phyloP scores from a whole-genome alignment of 352 stramenopile species.

The Hyaloperonospora arabidopsidis region DNA sequence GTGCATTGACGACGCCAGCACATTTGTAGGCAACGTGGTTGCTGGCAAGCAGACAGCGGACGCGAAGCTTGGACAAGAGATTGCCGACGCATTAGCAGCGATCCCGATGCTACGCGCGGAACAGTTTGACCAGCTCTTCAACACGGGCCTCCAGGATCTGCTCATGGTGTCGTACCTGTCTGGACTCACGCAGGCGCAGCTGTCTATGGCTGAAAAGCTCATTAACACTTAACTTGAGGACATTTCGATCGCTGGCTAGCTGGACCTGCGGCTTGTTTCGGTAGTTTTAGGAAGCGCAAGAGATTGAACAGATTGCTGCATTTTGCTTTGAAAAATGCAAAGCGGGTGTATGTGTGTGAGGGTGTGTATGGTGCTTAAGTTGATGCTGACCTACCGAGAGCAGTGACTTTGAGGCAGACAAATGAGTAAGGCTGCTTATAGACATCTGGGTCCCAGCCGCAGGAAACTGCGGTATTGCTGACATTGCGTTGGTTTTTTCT shows the following conservation, averaged over 20 bases:
- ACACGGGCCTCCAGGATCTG: slow-evolving; percentile 94
- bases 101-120: slow-evolving; percentile 91
- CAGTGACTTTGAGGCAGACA: no score
- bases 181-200: slow-evolving; percentile 94
- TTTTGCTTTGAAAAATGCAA: no score
- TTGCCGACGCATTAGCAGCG: slow-evolving; percentile 89
- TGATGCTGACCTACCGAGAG: no score
- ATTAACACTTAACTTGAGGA: slow-evolving; percentile 76
- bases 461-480: no score
- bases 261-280: no score
- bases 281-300: no score
- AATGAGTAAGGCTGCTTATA: no score
- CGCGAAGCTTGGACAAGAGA: slow-evolving; percentile 85
- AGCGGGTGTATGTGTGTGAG: no score
- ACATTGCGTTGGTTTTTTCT: no score
- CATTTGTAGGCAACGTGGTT: slow-evolving; percentile 90
- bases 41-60: slow-evolving; percentile 69
- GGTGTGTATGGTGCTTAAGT: no score
- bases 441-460: no score
- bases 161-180: slow-evolving; percentile 98
- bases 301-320: no score
- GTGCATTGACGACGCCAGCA: slow-evolving; percentile 84
- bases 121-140: slow-evolving; percentile 96
- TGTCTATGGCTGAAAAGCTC: slow-evolving; percentile 97
- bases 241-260: neutral